phyloP scores from a whole-genome alignment of 129 eudicot species.

The Flaveria ramosissima region DNA sequence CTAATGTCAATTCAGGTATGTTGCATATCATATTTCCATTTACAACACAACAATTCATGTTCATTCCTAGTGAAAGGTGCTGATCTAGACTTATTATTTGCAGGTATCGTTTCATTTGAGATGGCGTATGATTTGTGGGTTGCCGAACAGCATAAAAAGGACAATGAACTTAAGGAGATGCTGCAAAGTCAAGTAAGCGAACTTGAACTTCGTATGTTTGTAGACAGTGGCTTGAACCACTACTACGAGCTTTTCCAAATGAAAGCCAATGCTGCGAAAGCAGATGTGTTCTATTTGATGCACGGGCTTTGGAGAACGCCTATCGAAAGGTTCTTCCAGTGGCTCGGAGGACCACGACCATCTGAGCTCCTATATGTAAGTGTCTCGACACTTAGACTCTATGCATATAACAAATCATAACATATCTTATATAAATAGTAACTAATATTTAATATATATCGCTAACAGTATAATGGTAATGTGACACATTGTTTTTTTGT shows the following conservation, averaged over 20 bases:
- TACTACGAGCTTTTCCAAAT: slow-evolving; percentile 69
- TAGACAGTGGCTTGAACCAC: slow-evolving; percentile 68
- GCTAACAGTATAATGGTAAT: background rate
- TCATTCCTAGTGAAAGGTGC: background rate
- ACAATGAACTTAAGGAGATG: slow-evolving; percentile 62
- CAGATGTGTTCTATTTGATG: slow-evolving; percentile 75
- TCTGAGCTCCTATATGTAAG: slow-evolving; percentile 81
- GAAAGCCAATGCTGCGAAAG: slow-evolving; percentile 79
- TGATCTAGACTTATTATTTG: background rate
- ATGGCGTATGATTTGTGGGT: slow-evolving; percentile 83
- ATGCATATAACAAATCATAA: too few relatives aligned
- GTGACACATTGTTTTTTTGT: background rate
- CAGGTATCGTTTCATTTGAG: slow-evolving; percentile 72
- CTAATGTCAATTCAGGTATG: slow-evolving; percentile 65
- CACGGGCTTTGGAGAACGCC: slow-evolving; percentile 87
- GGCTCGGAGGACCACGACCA: slow-evolving; percentile 96
- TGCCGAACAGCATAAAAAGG: slow-evolving; percentile 63
- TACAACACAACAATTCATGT: background rate
- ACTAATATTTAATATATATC: too few relatives aligned
- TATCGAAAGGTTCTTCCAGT: slow-evolving; percentile 81
- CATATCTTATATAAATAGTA: too few relatives aligned
- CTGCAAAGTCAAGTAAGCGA: slow-evolving; percentile 64
- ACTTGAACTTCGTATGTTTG: slow-evolving; percentile 55
- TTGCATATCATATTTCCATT: background rate
- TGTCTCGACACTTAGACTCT: background rate